Evolutionary conservation across 2,329 filamentous ascomycete species (phyloP).

Genomic region (Stemphylium lycopersici): DNA sequence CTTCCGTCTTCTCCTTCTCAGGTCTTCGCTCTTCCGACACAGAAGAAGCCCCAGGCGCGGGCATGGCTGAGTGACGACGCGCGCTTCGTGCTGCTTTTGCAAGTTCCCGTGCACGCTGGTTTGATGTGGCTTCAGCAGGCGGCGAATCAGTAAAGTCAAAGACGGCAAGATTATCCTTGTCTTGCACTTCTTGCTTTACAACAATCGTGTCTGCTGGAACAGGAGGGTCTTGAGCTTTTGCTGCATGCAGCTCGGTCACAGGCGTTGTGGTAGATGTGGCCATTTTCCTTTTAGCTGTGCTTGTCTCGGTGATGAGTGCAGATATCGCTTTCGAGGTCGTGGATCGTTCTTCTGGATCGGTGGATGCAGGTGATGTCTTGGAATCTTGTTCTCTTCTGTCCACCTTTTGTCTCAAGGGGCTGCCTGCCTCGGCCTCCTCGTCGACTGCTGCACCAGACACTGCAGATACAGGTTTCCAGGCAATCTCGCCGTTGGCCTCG

Average conservation of each 20-base stretch:
- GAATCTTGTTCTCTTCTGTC: constrained; percentile 29
- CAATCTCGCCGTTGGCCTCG: constrained; percentile 30
- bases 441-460: constrained; percentile 23
- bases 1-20: constrained; percentile 24
- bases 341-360: constrained; percentile 29
- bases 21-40: constrained; percentile 14
- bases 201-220: constrained; percentile 4
- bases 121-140: constrained; percentile 25
- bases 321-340: constrained; percentile 43
- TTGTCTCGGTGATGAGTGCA: constrained; percentile 41
- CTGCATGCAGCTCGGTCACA: constrained; percentile 4
- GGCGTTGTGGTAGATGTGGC: constrained; percentile 2
- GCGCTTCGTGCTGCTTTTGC: constrained; percentile 36
- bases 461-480: constrained; percentile 38
- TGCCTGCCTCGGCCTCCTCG: constrained; percentile 40
- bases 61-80: constrained; percentile 45
- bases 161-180: constrained; percentile 42
- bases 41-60: constrained; percentile 17
- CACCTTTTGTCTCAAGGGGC: constrained; percentile 47
- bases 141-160: constrained; percentile 49
- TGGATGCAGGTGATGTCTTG: constrained; percentile 20
- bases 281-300: constrained; percentile 32
- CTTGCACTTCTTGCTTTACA: constrained; percentile 20
- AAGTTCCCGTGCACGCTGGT: constrained; percentile 34
- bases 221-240: constrained; percentile 4